Evolutionary conservation across 2,329 filamentous ascomycete genomes (phyloP).

Genomic region (Fusarium citri): DNA sequence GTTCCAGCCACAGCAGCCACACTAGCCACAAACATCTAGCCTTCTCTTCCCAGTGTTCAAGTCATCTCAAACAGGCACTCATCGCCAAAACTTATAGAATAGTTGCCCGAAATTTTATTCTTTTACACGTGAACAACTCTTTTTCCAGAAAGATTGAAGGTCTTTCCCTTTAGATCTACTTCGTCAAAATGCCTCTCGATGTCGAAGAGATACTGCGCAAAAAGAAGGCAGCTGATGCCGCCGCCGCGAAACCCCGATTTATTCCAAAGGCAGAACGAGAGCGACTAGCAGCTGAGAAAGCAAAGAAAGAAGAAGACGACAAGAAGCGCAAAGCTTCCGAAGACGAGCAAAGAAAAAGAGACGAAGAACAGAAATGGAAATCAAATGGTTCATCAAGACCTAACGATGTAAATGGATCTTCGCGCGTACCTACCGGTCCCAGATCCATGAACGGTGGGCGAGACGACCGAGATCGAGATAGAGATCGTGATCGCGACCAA

Average conservation of each 20-base stretch:
- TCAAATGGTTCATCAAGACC: constrained; percentile 45
- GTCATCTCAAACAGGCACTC: background rate
- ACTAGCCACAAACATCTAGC: background rate
- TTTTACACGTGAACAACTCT: background rate
- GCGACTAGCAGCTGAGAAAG: constrained; percentile 81
- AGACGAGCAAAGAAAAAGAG: constrained; percentile 77
- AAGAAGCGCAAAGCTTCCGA: constrained; percentile 62
- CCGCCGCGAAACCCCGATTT: constrained; percentile 88
- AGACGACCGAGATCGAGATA: constrained; percentile 48
- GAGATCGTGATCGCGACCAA: constrained; percentile 23
- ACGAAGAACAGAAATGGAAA: constrained; percentile 65
- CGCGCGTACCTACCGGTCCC: constrained; percentile 75
- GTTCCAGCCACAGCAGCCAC: background rate
- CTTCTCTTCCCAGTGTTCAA: background rate
- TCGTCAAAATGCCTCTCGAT: constrained; percentile 65
- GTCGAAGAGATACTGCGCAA: constrained; percentile 87
- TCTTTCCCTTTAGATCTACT: background rate
- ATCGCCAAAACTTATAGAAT: background rate
- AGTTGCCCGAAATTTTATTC: background rate
- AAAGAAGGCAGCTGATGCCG: constrained; percentile 87
- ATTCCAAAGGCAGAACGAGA: constrained; percentile 86
- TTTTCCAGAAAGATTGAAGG: background rate
- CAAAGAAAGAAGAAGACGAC: constrained; percentile 74
- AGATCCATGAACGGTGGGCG: constrained; percentile 67
- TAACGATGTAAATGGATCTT: constrained; percentile 44